A percentile compares a stretch with the other conserved stretches of the same genome.
These are phyloP conservation scores for Alternaria sp. DNA, from an alignment of 2,329 filamentous ascomycete genomes.

Conservation along the genomic window DNA sequence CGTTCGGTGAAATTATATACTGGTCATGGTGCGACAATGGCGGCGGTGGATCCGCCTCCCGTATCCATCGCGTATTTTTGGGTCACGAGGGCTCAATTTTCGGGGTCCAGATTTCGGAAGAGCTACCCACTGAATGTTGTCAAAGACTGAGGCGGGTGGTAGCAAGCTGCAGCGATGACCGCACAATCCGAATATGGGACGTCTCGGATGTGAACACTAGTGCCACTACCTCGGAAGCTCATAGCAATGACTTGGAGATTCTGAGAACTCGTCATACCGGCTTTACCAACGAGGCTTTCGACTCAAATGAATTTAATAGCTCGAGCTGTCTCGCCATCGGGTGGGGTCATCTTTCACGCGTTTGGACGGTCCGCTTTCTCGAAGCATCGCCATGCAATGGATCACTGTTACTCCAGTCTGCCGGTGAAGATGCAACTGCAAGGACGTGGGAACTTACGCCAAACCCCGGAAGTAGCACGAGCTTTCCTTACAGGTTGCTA, in stretches of 20 bases:
- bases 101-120: slow-evolving; percentile 76
- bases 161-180: slow-evolving; percentile 92
- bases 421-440: slow-evolving; percentile 82
- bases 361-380: slow-evolving; percentile 83
- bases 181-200: slow-evolving; percentile 88
- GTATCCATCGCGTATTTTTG: slow-evolving; percentile 63
- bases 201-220: slow-evolving; percentile 60
- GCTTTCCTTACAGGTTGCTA: slow-evolving; percentile 49
- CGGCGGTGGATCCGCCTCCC: slow-evolving; percentile 27
- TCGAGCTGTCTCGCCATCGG: slow-evolving; percentile 66
- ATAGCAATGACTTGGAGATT: slow-evolving; percentile 26
- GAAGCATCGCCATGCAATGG: slow-evolving; percentile 46
- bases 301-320: slow-evolving; percentile 24
- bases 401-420: slow-evolving; percentile 66
- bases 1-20: slow-evolving; percentile 90
- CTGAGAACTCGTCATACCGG: slow-evolving; percentile 51
- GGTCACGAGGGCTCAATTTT: slow-evolving; percentile 94
- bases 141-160: slow-evolving; percentile 67
- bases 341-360: slow-evolving; percentile 88
- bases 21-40: slow-evolving; percentile 72
- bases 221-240: slow-evolving; percentile 21
- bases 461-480: slow-evolving; percentile 1
- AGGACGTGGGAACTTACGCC: slow-evolving; percentile 67
- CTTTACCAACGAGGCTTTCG: slow-evolving; percentile 47
- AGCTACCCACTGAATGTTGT: slow-evolving; percentile 20